Evolutionary conservation across 805 yeast species (phyloP).

Genomic region (Yamadazyma takamatsuzukensis): DNA sequence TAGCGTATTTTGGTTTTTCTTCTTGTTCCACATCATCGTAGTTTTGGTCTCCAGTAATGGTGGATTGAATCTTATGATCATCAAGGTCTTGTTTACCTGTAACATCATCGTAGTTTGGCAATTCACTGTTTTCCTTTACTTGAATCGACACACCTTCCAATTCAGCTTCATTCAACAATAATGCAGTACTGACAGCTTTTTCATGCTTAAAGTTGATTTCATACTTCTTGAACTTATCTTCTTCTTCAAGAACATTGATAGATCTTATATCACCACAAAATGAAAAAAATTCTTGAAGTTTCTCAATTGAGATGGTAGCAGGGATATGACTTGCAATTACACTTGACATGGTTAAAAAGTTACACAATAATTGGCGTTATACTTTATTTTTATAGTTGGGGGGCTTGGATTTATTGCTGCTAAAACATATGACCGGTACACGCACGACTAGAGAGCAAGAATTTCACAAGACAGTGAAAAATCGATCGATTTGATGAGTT

Average conservation of each 20-base stretch:
- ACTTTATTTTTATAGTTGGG: no score
- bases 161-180: constrained; percentile 70
- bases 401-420: constrained; percentile 7
- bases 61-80: constrained; percentile 18
- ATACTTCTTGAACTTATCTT: constrained; percentile 31
- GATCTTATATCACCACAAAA: constrained; percentile 60
- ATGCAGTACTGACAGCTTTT: constrained; percentile 67
- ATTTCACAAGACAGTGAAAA: no score
- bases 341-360: constrained; percentile 5
- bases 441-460: constrained; percentile 1
- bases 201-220: constrained; percentile 52
- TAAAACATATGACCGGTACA: constrained; percentile 6
- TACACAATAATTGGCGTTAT: neutral
- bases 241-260: constrained; percentile 28
- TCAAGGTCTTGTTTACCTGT: constrained; percentile 14
- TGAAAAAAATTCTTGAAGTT: constrained; percentile 63
- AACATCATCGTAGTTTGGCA: constrained; percentile 8
- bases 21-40: constrained; percentile 64
- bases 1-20: constrained; percentile 70
- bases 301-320: constrained; percentile 42
- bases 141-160: constrained; percentile 55
- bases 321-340: constrained; percentile 41
- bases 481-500: no score
- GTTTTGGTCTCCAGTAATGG: constrained; percentile 24
- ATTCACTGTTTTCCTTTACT: constrained; percentile 29